Base-by-base conservation (phyloP, 2,329 filamentous ascomycete genomes). In the Colletotrichum sp. region DNA sequence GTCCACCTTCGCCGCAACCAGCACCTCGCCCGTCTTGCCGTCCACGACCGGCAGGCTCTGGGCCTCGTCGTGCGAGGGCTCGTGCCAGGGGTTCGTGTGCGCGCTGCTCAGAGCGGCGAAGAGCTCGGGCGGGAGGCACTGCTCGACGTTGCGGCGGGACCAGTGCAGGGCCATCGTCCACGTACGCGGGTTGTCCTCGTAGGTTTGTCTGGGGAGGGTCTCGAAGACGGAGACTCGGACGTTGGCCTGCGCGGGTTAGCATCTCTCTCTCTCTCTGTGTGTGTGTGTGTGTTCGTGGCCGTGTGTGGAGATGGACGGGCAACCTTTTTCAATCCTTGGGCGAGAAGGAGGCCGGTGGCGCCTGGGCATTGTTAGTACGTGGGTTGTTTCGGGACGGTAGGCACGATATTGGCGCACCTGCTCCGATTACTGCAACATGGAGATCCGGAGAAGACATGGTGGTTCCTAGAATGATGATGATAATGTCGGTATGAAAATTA, bases 401-500 rank as follows among this genome's bases (percentile, higher is more conserved):
- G 13, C 21, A 10, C 7, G 18, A 12, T 48, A 0, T 48, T 58
- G 55, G 55, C 24, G 26, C 0, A 58, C 55, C 55, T 26, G 55
- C 55, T 28, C 55, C 55, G 5, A 58, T 28, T 2, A 58, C 2
- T 9, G 55, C 55, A 12, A 58, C 55, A 18, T 58, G 55, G 8
- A 58, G 55, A 4, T 24, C 28, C 12, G 13, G 21, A 28, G 24
- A 58, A 58, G 55, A 16, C 55, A 58, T 58, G 0, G 1, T 10
- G 55, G 26, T 16, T 58, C 2, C 15, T 28, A 16, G 13, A 58
- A 26, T 24, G 21, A 0, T 26, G 16, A 28, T 9, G 55, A 0
- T 0, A 0, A 16, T 58, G 4, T 52, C 43, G 43, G 43, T 4
- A 13, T 21, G 43, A 0, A n/a, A 8, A 0, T 13, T 52, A 8